phyloP scores from a whole-genome alignment of 116 monocot genomes.

The Papilionanthe hybrid region DNA sequence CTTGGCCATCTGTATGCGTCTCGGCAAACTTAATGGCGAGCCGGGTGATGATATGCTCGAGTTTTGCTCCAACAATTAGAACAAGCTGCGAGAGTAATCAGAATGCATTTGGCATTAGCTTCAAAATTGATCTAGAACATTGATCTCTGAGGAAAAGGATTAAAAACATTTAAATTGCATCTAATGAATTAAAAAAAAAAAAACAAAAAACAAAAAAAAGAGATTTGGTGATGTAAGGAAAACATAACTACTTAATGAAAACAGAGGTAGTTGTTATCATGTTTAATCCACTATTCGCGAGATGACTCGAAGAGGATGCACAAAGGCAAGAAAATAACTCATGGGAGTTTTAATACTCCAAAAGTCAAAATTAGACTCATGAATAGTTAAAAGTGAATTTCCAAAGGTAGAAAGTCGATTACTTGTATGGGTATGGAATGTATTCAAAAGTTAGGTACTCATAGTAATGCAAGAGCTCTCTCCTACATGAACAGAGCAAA shows the following conservation, averaged over 20 bases:
- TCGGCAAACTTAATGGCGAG: conserved; percentile 58
- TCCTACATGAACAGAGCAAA: background rate
- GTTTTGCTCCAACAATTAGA: conserved; percentile 77
- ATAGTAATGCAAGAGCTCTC: background rate
- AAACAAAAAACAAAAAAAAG: too few species aligned
- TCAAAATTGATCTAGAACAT: background rate
- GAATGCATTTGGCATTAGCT: background rate
- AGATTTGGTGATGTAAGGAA: too few species aligned
- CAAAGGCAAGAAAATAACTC: too few species aligned
- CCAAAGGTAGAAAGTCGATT: background rate
- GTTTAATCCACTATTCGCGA: too few species aligned
- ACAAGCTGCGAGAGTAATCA: conserved; percentile 7
- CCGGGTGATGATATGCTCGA: conserved; percentile 76
- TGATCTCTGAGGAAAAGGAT: background rate
- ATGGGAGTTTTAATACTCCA: background rate
- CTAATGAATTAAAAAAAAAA: too few species aligned
- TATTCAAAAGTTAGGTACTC: background rate
- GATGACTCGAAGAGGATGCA: too few species aligned
- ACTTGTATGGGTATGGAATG: background rate
- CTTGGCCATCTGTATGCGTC: background rate
- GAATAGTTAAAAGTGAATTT: background rate
- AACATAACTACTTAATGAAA: too few species aligned
- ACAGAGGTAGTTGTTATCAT: too few species aligned
- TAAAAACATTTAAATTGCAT: background rate
- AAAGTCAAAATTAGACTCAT: background rate